Evolutionary conservation across 2,329 filamentous ascomycete species (phyloP).

Genomic region (Xylaria sp.): DNA sequence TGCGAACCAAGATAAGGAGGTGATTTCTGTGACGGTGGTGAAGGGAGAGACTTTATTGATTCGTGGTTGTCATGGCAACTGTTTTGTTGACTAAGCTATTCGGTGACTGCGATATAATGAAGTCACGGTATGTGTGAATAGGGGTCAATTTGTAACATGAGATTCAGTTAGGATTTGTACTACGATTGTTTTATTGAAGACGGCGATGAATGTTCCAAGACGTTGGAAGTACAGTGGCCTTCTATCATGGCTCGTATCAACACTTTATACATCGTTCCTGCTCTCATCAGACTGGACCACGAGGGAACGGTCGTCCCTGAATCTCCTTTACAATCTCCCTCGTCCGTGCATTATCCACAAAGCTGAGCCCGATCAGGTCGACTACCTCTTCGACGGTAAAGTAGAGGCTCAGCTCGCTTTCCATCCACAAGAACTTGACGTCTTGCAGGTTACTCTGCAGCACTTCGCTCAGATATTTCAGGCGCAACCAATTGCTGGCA

Average conservation of each 20-base stretch:
- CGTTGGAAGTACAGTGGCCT: not conserved
- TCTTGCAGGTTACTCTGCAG: slow-evolving; percentile 62
- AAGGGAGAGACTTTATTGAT: too few species aligned
- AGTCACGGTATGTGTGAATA: too few species aligned
- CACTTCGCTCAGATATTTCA: slow-evolving; percentile 60
- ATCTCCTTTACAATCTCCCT: slow-evolving; percentile 56
- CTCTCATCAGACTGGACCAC: not conserved
- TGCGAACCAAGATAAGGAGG: too few species aligned
- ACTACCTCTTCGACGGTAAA: slow-evolving; percentile 57
- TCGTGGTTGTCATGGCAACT: too few species aligned
- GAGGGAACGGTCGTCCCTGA: slow-evolving; percentile 44
- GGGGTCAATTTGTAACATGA: too few species aligned
- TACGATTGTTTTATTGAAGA: too few species aligned
- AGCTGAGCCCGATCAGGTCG: slow-evolving; percentile 58
- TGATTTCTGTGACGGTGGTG: too few species aligned
- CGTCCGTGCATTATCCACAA: slow-evolving; percentile 57
- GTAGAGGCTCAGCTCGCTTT: slow-evolving; percentile 60
- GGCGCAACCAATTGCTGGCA: slow-evolving; percentile 55
- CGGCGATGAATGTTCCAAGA: too few species aligned
- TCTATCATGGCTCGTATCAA: not conserved
- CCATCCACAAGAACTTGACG: slow-evolving; percentile 58
- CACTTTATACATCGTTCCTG: not conserved
- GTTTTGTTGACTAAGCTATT: too few species aligned
- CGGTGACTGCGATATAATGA: too few species aligned
- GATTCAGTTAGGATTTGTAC: too few species aligned